phyloP scores from a whole-genome alignment of 208 protist species.

The Blechomonas ayalai region DNA sequence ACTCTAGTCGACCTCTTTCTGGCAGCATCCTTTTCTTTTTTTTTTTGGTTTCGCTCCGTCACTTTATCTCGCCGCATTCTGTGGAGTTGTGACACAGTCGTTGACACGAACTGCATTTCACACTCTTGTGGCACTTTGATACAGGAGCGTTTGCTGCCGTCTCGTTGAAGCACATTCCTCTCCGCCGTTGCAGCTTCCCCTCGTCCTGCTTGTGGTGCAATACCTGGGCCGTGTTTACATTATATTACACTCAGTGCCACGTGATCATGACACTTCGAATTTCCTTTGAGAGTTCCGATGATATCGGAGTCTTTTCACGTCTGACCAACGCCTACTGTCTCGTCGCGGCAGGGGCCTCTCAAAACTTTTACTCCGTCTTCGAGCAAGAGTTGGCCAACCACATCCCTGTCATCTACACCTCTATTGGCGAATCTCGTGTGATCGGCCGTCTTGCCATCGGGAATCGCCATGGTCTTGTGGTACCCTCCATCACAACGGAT shows the following conservation, averaged over 20 bases:
- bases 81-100: not conserved
- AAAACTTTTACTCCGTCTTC: slow-evolving; percentile 99
- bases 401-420: slow-evolving; percentile 97
- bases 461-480: slow-evolving; percentile 98
- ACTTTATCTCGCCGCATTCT: not conserved
- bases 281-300: slow-evolving; percentile 98
- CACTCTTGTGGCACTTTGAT: not conserved
- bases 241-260: too few species aligned
- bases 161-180: too few species aligned
- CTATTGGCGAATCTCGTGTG: slow-evolving; percentile 94
- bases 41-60: slow-evolving; percentile 19
- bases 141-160: too few species aligned
- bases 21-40: slow-evolving; percentile 8
- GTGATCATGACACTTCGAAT: slow-evolving; percentile 90
- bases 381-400: slow-evolving; percentile 97
- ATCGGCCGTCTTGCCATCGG: slow-evolving; percentile 96
- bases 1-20: too few species aligned
- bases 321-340: slow-evolving; percentile 99
- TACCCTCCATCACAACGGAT: slow-evolving; percentile 98
- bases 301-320: slow-evolving; percentile 99
- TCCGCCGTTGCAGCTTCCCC: too few species aligned
- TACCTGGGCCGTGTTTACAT: too few species aligned
- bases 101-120: not conserved
- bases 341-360: slow-evolving; percentile 92
- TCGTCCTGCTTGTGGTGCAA: too few species aligned